phyloP scores from a whole-genome alignment of 2,329 filamentous ascomycete genomes.

The Leptosphaerulina australis region DNA sequence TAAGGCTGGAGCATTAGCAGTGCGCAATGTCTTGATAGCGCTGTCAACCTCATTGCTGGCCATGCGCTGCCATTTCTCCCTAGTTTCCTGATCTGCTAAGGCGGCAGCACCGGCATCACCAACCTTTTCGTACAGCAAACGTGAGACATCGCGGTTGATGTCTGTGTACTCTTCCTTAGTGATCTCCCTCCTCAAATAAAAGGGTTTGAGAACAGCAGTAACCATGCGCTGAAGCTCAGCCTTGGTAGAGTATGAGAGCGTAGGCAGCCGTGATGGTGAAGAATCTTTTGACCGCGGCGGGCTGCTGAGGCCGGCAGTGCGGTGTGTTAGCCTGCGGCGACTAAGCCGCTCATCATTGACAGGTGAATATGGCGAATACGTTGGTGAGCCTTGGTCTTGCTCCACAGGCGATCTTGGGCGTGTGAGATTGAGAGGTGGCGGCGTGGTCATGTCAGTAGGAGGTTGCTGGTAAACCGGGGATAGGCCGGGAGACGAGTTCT shows the following conservation, averaged over 20 bases:
- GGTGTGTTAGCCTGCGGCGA: conserved; percentile 37
- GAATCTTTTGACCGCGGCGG: conserved; percentile 63
- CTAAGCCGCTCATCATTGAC: conserved; percentile 50
- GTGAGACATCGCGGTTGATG: conserved; percentile 89
- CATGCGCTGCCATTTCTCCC: conserved; percentile 74
- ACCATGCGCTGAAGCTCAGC: conserved; percentile 89
- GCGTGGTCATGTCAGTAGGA: conserved; percentile 69
- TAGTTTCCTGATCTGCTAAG: conserved; percentile 67
- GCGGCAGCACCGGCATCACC: conserved; percentile 55
- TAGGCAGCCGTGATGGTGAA: conserved; percentile 68
- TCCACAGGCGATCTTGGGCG: conserved; percentile 66
- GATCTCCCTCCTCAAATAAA: conserved; percentile 79
- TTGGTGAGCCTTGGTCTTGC: conserved; percentile 63
- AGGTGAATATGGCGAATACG: conserved; percentile 70
- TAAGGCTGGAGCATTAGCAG: conserved; percentile 17
- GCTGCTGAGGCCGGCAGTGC: conserved; percentile 46
- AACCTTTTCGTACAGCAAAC: conserved; percentile 78
- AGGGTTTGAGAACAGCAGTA: conserved; percentile 77
- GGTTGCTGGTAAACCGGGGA: conserved; percentile 73
- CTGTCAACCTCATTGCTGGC: conserved; percentile 79
- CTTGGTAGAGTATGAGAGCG: conserved; percentile 81
- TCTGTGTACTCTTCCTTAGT: conserved; percentile 88
- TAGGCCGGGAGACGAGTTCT: conserved; percentile 67
- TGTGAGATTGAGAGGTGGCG: conserved; percentile 63
- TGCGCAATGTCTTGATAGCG: conserved; percentile 60